phyloP scores from a whole-genome alignment of 768 basidiomycete genomes.

The Auricularia sp. region DNA sequence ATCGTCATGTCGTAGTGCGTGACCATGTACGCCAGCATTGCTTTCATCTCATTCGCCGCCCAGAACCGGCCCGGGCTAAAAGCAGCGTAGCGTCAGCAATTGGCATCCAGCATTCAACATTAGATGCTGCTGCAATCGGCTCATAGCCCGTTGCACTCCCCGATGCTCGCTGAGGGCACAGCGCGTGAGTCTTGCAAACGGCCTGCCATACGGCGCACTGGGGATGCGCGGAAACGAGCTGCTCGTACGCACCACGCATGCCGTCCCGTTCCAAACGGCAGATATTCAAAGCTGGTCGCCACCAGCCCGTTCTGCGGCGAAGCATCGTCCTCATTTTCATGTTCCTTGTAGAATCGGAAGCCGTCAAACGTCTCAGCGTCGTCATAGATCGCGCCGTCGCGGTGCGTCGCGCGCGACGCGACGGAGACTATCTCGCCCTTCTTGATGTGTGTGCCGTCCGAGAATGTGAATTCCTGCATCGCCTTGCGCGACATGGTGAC shows the following conservation, averaged over 20 bases:
- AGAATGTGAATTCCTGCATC: slow-evolving; percentile 24
- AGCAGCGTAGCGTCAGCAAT: no score
- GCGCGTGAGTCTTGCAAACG: no score
- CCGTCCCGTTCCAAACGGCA: slow-evolving; percentile 29
- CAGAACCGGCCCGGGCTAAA: slow-evolving; percentile 33
- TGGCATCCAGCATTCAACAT: not conserved
- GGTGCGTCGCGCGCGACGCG: slow-evolving; percentile 2
- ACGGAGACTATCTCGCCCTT: slow-evolving; percentile 15
- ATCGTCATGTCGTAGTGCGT: no score
- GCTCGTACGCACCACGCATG: slow-evolving; percentile 22
- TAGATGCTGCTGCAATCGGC: not conserved
- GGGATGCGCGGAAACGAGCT: no score
- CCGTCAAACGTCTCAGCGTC: slow-evolving; percentile 4
- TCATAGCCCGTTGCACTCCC: no score
- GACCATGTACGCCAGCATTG: no score
- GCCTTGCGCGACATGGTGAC: slow-evolving; percentile 19
- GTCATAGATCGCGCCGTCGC: slow-evolving; percentile 2
- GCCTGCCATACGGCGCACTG: no score
- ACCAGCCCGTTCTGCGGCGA: slow-evolving; percentile 20
- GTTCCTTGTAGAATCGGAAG: slow-evolving; percentile 1
- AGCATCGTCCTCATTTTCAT: slow-evolving; percentile 22
- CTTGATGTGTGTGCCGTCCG: slow-evolving; percentile 23
- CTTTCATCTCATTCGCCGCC: slow-evolving; percentile 27
- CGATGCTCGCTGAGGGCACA: no score
- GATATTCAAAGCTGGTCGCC: slow-evolving; percentile 23